Percentiles rank a stretch among this genome's conserved stretches.
Conservation (phyloP, 2,329 filamentous ascomycete genomes). For the Xylariaceae sp. region DNA sequence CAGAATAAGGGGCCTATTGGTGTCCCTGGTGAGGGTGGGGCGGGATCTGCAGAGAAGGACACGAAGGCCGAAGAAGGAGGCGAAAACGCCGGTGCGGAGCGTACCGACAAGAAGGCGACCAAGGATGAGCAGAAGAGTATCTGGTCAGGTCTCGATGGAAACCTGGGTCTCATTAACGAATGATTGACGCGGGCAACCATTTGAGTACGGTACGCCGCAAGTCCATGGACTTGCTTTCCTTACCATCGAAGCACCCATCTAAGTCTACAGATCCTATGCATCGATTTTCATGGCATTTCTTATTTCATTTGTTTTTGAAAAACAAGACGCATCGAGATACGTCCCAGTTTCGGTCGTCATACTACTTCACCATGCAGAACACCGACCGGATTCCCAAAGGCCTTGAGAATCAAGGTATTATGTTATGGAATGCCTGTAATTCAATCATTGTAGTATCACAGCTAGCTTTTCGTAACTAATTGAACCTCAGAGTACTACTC, state of each 20-base stretch:
- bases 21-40: slow-evolving; percentile 29
- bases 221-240: neutral
- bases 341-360: no score
- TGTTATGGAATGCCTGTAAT: no score
- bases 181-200: slow-evolving; percentile 1
- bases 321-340: no score
- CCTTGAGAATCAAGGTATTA: no score
- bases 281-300: no score
- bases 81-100: slow-evolving; percentile 20
- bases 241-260: neutral
- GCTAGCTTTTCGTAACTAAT: no score
- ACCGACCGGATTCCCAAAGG: no score
- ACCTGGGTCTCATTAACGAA: slow-evolving; percentile 45
- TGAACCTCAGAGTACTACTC: no score
- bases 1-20: slow-evolving; percentile 32
- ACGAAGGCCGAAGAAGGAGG: slow-evolving; percentile 19
- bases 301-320: no score
- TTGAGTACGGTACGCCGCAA: neutral
- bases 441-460: no score
- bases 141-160: slow-evolving; percentile 50
- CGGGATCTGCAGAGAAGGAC: slow-evolving; percentile 23
- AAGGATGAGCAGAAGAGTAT: slow-evolving; percentile 31
- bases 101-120: slow-evolving; percentile 17
- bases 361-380: no score
- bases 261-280: neutral